A percentile compares a stretch with the other conserved stretches of the same genome.
Evolutionary conservation across 1,139 yeast species (phyloP).

Genomic region (Blastobotrys buckinghamii): DNA sequence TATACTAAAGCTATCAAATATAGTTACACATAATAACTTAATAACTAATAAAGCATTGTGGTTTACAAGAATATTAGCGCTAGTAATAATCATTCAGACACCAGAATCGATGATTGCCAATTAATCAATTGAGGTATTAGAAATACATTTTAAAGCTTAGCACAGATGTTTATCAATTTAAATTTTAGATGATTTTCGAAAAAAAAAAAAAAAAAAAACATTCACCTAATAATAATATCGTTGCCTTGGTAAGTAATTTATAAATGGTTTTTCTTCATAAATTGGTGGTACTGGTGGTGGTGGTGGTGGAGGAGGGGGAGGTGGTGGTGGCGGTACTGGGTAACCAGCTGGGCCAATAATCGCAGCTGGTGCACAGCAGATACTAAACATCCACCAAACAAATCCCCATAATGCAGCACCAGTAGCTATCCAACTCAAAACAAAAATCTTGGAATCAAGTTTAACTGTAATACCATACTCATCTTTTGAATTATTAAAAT

Average conservation of each 20-base stretch:
- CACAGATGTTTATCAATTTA: no score
- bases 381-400: constrained; percentile 38
- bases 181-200: no score
- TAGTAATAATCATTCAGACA: no score
- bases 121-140: no score
- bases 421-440: constrained; percentile 43
- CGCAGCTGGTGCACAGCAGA: constrained; percentile 32
- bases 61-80: no score
- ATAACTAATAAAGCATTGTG: no score
- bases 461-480: constrained; percentile 39
- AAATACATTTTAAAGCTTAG: no score
- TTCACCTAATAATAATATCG: no score
- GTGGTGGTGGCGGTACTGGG: not conserved
- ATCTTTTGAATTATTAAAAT: constrained; percentile 35
- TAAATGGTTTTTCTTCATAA: constrained; percentile 28
- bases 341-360: not conserved
- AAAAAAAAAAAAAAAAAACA: no score
- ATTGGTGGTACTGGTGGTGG: constrained; percentile 16
- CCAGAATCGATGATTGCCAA: no score
- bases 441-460: constrained; percentile 35
- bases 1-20: no score
- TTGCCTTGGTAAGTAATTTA: constrained; percentile 24
- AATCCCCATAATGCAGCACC: constrained; percentile 36
- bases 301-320: constrained; percentile 6
- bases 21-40: no score